phyloP scores from a whole-genome alignment of 805 yeast genomes.

The Citeromyces matritensis region DNA sequence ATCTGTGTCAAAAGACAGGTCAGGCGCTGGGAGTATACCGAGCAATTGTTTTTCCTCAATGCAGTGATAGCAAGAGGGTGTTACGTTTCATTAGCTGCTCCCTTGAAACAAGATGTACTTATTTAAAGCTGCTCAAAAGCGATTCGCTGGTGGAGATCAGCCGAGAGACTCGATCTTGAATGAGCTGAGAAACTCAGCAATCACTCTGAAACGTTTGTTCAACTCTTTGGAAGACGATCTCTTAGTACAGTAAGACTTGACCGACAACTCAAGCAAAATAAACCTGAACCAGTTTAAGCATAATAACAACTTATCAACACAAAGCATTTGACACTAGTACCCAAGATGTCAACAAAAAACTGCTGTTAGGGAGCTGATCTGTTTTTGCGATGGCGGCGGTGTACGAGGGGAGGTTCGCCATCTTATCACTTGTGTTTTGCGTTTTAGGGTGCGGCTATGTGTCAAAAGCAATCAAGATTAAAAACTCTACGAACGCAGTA shows the following conservation, averaged over 20 bases:
- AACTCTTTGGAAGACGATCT: slow-evolving; percentile 65
- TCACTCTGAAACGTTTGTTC: slow-evolving; percentile 57
- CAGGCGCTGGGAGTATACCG: too few relatives aligned
- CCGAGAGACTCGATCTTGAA: slow-evolving; percentile 55
- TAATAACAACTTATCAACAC: slow-evolving; percentile 64
- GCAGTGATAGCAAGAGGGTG: too few relatives aligned
- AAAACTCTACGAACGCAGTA: slow-evolving; percentile 13
- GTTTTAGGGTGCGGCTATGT: slow-evolving; percentile 37
- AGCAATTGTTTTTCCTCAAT: too few relatives aligned
- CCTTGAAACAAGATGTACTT: slow-evolving; percentile 78
- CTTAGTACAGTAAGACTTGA: slow-evolving; percentile 45
- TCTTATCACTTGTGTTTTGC: slow-evolving; percentile 47
- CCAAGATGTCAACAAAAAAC: slow-evolving; percentile 75
- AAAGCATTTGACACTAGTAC: slow-evolving; percentile 52
- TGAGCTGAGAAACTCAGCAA: slow-evolving; percentile 49
- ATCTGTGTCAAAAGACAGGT: too few relatives aligned
- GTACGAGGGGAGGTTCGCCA: slow-evolving; percentile 83
- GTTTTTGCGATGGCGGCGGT: slow-evolving; percentile 87
- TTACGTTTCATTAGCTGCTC: slow-evolving; percentile 46
- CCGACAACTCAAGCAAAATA: slow-evolving; percentile 66
- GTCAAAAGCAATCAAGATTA: slow-evolving; percentile 17
- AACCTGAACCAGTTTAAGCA: slow-evolving; percentile 77
- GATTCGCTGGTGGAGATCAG: slow-evolving; percentile 73
- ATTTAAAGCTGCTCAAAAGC: slow-evolving; percentile 83
- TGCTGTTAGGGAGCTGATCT: slow-evolving; percentile 66